Evolutionary conservation across 2,329 filamentous ascomycete species (phyloP), one percentile per base, ranked within the genome.

Genomic region (Neofusicoccum cordaticola): DNA sequence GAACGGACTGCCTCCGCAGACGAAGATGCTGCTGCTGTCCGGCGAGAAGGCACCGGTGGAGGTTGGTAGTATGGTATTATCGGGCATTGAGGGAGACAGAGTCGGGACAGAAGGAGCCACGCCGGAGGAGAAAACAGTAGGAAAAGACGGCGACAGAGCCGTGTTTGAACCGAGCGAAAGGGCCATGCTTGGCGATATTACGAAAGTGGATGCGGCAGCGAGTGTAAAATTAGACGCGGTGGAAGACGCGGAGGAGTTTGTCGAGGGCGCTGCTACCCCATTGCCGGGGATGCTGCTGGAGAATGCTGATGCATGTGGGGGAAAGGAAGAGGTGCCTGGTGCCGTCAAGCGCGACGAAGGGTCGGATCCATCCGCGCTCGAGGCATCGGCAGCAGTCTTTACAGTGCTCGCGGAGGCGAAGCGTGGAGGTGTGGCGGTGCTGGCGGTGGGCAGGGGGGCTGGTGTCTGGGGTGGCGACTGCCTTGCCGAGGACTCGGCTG

Each of bases 1-100:
- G 39, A 60, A 65, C 1, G 53, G 45, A 15, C n/a, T 35, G 17
- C 47, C 45, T 13, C 63, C 63, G 5, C 63, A 65, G 15, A 47
- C 19, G 12, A 44, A 60, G 39, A 65, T 39, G n/a, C n/a, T 53
- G 22, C 4, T 44, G 61, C 47, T 52, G 17, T 63, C 61, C 6
- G 61, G 61, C 6, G 47, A 39, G 44, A 62, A 62, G 4, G 13
- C 27, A 6, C 4, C 17, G 44, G 44, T 19, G 5, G 44, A 27
- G 4, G 57, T 7, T 8, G 57, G 53, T 34, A 27, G 9, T 27
- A 56, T 57, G 39, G 37, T 57, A 44, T 57, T 34, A 57, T 45
- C 53, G 22, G 52, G 35, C 51, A 53, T 53, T 15, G 51, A 37
- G 6, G 34, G n/a, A 7, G 37, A 17, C 7, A 57, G 22, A 44